phyloP scores from a whole-genome alignment of 2,329 filamentous ascomycete genomes.

The Gaeumannomyces tritici region DNA sequence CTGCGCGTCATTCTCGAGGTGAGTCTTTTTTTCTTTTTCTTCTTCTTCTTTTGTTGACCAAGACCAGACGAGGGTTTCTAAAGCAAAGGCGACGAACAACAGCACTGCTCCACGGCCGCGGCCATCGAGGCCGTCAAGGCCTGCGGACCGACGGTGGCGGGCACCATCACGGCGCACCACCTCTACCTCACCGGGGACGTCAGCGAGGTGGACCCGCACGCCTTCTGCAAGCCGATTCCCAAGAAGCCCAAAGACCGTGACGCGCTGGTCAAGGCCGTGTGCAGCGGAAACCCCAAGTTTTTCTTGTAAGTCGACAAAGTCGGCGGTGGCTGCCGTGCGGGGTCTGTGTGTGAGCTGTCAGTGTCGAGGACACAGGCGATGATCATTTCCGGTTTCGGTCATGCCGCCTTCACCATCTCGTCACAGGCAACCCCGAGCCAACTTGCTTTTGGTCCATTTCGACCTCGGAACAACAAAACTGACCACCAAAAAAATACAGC shows the following conservation, averaged over 20 bases:
- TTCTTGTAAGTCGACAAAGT: constrained; percentile 41
- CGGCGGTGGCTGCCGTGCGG: no score
- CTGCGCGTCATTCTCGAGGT: constrained; percentile 54
- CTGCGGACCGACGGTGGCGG: constrained; percentile 68
- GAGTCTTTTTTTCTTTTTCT: neutral
- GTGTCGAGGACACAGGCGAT: no score
- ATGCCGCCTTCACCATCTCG: no score
- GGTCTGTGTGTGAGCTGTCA: no score
- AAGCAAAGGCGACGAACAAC: no score
- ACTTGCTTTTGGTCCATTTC: neutral
- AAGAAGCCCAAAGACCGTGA: constrained; percentile 64
- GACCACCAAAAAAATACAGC: constrained; percentile 31
- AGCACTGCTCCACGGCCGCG: constrained; percentile 76
- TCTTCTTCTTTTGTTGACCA: neutral
- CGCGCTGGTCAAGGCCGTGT: constrained; percentile 57
- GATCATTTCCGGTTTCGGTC: no score
- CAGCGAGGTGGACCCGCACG: constrained; percentile 33
- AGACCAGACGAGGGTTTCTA: no score
- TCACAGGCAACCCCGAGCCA: no score
- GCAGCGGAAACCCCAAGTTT: constrained; percentile 53
- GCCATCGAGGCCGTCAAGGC: constrained; percentile 68
- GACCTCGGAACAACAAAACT: constrained; percentile 13
- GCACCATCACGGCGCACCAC: constrained; percentile 81
- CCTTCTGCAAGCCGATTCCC: constrained; percentile 71
- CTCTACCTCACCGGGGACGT: constrained; percentile 46